phyloP scores from a whole-genome alignment of 331 rosid genomes.

The Telfairia occidentalis region DNA sequence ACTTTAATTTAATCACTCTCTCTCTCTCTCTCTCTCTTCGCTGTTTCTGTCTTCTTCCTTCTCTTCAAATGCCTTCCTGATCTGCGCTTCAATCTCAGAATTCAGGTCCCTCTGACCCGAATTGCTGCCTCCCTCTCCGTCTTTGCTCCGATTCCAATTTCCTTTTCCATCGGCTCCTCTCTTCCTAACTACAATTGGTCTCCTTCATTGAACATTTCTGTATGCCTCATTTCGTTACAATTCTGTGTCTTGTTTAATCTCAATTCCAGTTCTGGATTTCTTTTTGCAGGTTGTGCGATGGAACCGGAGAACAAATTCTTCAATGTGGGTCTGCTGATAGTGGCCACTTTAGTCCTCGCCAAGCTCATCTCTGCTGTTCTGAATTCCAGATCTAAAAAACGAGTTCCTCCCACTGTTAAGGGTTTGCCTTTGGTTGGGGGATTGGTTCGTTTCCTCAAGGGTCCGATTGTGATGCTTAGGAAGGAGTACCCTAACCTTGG shows the following conservation, averaged over 20 bases:
- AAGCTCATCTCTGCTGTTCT: constrained; percentile 42
- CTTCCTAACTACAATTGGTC: background rate
- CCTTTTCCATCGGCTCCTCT: too few relatives aligned
- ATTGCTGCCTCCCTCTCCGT: background rate
- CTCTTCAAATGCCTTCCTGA: constrained; percentile 4
- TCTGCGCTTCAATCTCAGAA: constrained; percentile 3
- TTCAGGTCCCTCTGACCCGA: background rate
- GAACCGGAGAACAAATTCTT: constrained; percentile 29
- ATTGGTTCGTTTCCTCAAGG: constrained; percentile 43
- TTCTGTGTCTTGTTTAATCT: background rate
- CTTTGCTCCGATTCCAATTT: background rate
- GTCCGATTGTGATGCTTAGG: constrained; percentile 65
- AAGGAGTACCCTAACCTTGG: constrained; percentile 79
- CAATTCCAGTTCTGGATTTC: background rate
- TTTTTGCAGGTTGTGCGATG: constrained; percentile 19
- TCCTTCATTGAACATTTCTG: background rate
- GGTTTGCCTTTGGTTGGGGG: constrained; percentile 58
- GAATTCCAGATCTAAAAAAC: constrained; percentile 37
- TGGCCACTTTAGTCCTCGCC: constrained; percentile 46
- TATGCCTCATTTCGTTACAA: background rate
- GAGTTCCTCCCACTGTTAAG: constrained; percentile 44
- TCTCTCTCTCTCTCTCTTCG: background rate
- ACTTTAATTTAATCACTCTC: background rate
- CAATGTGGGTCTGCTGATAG: constrained; percentile 36
- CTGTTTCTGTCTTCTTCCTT: constrained; percentile 2